These are phyloP conservation scores for Cercospora berteroae DNA, from an alignment of 2,329 filamentous ascomycete genomes.

Conservation along the genomic window DNA sequence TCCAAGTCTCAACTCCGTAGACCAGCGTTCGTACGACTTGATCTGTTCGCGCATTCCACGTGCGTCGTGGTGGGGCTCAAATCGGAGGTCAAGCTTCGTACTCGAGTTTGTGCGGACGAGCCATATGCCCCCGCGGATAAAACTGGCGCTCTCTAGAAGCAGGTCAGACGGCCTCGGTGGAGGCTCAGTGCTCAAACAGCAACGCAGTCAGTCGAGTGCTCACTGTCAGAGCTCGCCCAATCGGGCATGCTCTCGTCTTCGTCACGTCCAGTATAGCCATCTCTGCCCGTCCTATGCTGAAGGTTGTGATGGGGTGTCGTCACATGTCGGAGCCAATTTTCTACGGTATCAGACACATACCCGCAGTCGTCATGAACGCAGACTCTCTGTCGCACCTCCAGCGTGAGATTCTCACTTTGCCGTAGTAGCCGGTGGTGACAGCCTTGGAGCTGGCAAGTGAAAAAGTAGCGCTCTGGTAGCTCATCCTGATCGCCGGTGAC, in stretches of 20 bases:
- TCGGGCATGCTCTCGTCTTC: neutral
- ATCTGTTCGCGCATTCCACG: neutral
- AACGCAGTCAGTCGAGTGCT: constrained; percentile 4
- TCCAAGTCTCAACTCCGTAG: constrained; percentile 10
- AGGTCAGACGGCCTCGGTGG: constrained; percentile 1
- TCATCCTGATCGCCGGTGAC: neutral
- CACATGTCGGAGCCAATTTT: constrained; percentile 20
- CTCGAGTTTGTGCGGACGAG: neutral
- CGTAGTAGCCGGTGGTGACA: constrained; percentile 19
- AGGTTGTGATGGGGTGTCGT: constrained; percentile 14
- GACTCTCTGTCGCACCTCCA: constrained; percentile 12
- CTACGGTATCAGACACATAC: constrained; percentile 18
- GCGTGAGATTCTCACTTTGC: constrained; percentile 17
- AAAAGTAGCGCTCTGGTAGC: constrained; percentile 12
- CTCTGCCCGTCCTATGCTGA: neutral
- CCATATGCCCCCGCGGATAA: neutral
- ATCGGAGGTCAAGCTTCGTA: constrained; percentile 1
- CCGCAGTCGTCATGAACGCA: constrained; percentile 23
- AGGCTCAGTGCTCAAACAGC: neutral
- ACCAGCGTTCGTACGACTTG: constrained; percentile 14
- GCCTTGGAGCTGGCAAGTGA: constrained; percentile 10
- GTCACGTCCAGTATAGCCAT: neutral
- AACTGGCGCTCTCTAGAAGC: neutral
- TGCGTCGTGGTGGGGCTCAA: neutral
- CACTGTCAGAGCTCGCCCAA: constrained; percentile 8